A percentile compares a stretch with the other conserved stretches of the same genome.
These are phyloP conservation scores for Adansonia grandidieri DNA, from an alignment of 441 rosid species.

Conservation along the genomic window DNA sequence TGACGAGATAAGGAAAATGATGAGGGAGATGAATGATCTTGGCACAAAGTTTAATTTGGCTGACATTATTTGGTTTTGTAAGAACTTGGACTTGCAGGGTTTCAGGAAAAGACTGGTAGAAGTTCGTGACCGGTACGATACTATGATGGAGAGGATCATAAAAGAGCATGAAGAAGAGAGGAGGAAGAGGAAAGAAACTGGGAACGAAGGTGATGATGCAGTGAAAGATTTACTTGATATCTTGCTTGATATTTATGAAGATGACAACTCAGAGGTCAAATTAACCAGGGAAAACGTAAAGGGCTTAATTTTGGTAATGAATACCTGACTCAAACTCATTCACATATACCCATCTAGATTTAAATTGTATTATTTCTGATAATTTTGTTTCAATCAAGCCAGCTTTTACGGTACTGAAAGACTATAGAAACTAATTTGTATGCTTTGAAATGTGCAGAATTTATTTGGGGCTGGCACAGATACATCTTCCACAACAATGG, in stretches of 20 bases:
- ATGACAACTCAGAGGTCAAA: conserved; percentile 53
- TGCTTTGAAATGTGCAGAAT: conserved; percentile 40
- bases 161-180: conserved; percentile 51
- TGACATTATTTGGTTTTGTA: conserved; percentile 68
- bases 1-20: conserved; percentile 53
- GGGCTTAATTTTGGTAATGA: conserved; percentile 66
- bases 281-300: conserved; percentile 67
- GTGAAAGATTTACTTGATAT: conserved; percentile 57
- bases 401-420: not conserved
- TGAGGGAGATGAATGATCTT: conserved; percentile 56
- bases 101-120: conserved; percentile 52
- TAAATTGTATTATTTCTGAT: not conserved
- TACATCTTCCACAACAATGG: conserved; percentile 59
- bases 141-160: conserved; percentile 60
- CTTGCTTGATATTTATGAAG: conserved; percentile 58
- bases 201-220: not conserved
- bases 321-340: not conserved
- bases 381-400: not conserved
- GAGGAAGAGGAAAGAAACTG: conserved; percentile 20
- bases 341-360: not conserved
- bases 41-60: conserved; percentile 60
- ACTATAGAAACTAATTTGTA: not conserved
- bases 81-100: conserved; percentile 63
- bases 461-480: conserved; percentile 72
- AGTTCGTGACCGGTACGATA: conserved; percentile 55